Evolutionary conservation across 2,329 filamentous ascomycete species (phyloP), one percentile per base, ranked within the genome.

Genomic region (Xylaria multiplex): DNA sequence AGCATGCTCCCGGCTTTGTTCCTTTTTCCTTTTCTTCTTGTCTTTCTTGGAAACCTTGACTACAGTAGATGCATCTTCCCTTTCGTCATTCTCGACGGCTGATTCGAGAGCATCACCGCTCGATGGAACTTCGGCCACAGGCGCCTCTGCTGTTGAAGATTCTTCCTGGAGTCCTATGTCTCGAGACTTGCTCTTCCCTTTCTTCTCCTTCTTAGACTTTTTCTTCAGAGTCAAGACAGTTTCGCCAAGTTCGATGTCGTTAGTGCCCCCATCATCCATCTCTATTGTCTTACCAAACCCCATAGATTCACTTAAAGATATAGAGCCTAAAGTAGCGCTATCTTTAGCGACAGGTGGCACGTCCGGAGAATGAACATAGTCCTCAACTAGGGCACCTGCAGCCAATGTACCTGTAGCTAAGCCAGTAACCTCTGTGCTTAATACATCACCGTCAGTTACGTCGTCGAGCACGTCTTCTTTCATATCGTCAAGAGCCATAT

Each of bases 181-280:
- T 40, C 49, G 68, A 32, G 70, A 68, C 50, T 77, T 73, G 6
- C 72, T 74, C 66, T 82, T 81, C 55, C 53, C 62, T 52, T 80
- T 80, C 71, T 81, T 81, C 32, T 79, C 77, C 56, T 81, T 82
- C 72, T 81, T 81, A 37, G 77, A 76, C 65, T 69, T 64, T 32
- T 70, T 69, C 57, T 66, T 43, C 27, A 52, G 52, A 65, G 43
- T 50, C 52, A 30, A 22, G 27, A 9, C 52, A 24, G 49, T 43
- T 42, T 72, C 66, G n/a, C 53, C 43, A 9, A 62, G 30, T 8
- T 48, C 59, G 35, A 16, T 57, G 9, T 68, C 66, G 37, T 69
- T 27, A 1, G 42, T n/a, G 24, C 37, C 57, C n/a, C 27, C 67
- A 45, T 70, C 52, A n/a, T 24, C 37, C 37, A 22, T 37, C 32